These are phyloP conservation scores for Epichloe elymi DNA, from an alignment of 2,329 filamentous ascomycete genomes.

Conservation along the genomic window DNA sequence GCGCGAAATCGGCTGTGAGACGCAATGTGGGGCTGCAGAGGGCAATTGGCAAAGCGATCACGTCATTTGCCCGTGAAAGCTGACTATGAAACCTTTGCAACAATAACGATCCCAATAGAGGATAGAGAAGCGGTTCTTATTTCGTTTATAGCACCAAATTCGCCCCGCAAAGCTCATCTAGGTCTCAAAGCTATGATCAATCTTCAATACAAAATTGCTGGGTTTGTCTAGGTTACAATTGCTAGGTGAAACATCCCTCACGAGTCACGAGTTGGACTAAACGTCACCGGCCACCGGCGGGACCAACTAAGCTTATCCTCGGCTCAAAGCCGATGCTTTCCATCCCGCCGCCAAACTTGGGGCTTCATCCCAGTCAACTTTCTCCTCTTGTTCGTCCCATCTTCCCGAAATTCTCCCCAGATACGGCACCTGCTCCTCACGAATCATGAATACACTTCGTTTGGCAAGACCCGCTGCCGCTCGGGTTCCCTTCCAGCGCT, in stretches of 20 bases:
- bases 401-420: not conserved
- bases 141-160: too few relatives aligned
- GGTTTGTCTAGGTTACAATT: too few relatives aligned
- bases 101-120: too few relatives aligned
- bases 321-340: conserved; percentile 19
- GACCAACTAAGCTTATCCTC: not conserved
- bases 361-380: not conserved
- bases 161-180: too few relatives aligned
- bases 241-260: too few relatives aligned
- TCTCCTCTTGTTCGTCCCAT: not conserved
- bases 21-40: conserved; percentile 3
- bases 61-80: conserved; percentile 7
- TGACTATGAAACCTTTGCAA: not conserved
- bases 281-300: too few relatives aligned
- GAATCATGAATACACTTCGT: conserved; percentile 39
- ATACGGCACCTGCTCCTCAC: not conserved
- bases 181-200: too few relatives aligned
- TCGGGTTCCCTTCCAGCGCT: conserved; percentile 34
- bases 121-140: too few relatives aligned
- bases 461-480: conserved; percentile 45
- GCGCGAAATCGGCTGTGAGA: conserved; percentile 5
- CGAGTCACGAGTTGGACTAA: too few relatives aligned
- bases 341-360: conserved; percentile 5
- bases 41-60: conserved; percentile 6
- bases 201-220: too few relatives aligned